Evolutionary conservation across 768 basidiomycete genomes (phyloP).

Genomic region (Wakefieldia striispora): DNA sequence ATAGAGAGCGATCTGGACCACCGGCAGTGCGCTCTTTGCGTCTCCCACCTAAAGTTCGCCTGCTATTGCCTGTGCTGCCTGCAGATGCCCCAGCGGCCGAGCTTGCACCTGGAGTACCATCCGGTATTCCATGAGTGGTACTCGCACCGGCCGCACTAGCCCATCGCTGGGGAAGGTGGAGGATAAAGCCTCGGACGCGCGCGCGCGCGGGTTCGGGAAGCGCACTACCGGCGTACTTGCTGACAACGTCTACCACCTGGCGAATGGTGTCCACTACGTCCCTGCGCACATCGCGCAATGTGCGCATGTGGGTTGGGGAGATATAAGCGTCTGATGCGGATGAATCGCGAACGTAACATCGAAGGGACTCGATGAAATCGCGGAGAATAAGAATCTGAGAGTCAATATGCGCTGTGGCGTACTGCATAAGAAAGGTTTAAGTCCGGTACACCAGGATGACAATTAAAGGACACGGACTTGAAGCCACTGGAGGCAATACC

Average conservation of each 20-base stretch:
- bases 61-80: conserved; percentile 17
- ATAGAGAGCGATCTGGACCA: conserved; percentile 31
- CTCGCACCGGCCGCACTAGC: conserved; percentile 41
- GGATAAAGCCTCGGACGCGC: conserved; percentile 72
- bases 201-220: conserved; percentile 80
- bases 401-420: conserved; percentile 84
- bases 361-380: conserved; percentile 75
- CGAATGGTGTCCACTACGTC: conserved; percentile 89
- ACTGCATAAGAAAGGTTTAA: conserved; percentile 42
- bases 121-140: conserved; percentile 19
- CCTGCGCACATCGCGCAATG: conserved; percentile 68
- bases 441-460: background rate
- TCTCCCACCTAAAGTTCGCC: conserved; percentile 19
- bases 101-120: conserved; percentile 32
- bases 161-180: conserved; percentile 83
- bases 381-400: conserved; percentile 82
- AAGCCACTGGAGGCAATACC: conserved; percentile 87
- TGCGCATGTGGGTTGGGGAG: conserved; percentile 55
- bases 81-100: conserved; percentile 36
- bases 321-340: conserved; percentile 30
- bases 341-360: conserved; percentile 33
- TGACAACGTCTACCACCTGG: conserved; percentile 85
- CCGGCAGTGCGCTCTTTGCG: conserved; percentile 41
- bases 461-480: conserved; percentile 49
- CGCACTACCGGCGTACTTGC: conserved; percentile 81